Base-by-base conservation (phyloP, 495 filamentous ascomycete genomes). In the Beverwykella pulmonaria region DNA sequence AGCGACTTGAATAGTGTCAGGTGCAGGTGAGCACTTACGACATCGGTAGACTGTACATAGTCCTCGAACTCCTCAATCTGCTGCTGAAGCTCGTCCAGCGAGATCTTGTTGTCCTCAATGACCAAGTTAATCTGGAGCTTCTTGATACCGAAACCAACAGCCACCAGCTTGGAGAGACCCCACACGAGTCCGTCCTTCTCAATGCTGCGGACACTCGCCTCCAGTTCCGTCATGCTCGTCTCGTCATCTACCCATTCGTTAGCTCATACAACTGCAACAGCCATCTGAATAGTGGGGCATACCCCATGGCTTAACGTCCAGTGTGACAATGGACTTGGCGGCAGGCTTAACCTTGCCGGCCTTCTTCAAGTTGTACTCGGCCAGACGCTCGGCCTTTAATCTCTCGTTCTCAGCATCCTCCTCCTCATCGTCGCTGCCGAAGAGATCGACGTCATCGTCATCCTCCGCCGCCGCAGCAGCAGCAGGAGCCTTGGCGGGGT, bases 221-320 rank as follows among this genome's bases (percentile, higher is more conserved):
- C 91, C 52, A 98, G 80, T 75, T 87, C 84, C 67, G 80, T 83
- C 84, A 97, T 90, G 77, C 94, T 82, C 73, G 93, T 97, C 86
- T 96, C 93, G 72, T 97, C 91, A 82, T 97, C 92, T 90, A 66
- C 17, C 62, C 54, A 48, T 5, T 5, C 0, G 49, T 71, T 50
- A 68, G 68, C 61, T 20, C 56, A 63, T 34, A 34, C 44, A 23
- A 22, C 55, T 22, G 1, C 2, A 29, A 10, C 1, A 19, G 25
- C 60, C 23, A 30, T 12, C 30, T 53, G n/a, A 7, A 61, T 19
- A n/a, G 14, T 27, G 34, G 32, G 75, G 85, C 89, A 72, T 88
- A 96, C 95, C 94, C 94, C 94, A 98, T 65, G 94, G 95, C 86
- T 98, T 98, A 63, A 98, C 92, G 72, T 97, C 93, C 65, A 98